Conservation (phyloP, 495 filamentous ascomycete species). For the Xylaria castorea region DNA sequence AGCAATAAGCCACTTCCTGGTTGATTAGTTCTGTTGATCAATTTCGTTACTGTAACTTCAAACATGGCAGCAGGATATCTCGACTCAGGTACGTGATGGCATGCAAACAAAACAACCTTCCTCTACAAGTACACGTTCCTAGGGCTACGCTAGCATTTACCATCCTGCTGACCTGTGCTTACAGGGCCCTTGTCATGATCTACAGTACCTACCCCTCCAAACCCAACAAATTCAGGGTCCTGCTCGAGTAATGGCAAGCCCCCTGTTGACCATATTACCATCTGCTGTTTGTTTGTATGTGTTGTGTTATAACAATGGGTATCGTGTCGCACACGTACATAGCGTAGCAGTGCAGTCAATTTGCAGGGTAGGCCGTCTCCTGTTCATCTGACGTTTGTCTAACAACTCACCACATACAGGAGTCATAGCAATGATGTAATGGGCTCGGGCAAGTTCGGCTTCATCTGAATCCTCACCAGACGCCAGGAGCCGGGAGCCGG, state of each 20-base stretch:
- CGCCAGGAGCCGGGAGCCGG: neutral
- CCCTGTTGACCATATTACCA: neutral
- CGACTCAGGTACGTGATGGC: no score
- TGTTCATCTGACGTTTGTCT: conserved; percentile 5
- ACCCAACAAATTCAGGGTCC: conserved; percentile 8
- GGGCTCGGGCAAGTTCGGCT: conserved; percentile 7
- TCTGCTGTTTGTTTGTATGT: neutral
- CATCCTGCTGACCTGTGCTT: conserved; percentile 19
- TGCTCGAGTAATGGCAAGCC: conserved; percentile 7
- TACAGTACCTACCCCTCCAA: conserved; percentile 12
- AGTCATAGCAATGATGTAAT: conserved; percentile 15
- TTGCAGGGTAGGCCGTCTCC: conserved; percentile 1
- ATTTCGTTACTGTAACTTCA: neutral
- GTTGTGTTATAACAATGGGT: neutral
- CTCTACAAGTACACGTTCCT: neutral
- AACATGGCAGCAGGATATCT: neutral
- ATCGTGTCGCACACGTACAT: neutral
- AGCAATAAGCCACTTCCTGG: neutral
- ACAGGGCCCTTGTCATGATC: conserved; percentile 17
- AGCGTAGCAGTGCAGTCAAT: neutral
- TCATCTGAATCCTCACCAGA: neutral
- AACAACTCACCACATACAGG: neutral
- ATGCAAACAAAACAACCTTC: neutral
- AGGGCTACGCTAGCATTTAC: neutral
- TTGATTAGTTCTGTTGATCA: neutral